Evolutionary conservation across 225 moss, liverwort and hornwort genomes (phyloP).

Genomic region (Ulota crispa): DNA sequence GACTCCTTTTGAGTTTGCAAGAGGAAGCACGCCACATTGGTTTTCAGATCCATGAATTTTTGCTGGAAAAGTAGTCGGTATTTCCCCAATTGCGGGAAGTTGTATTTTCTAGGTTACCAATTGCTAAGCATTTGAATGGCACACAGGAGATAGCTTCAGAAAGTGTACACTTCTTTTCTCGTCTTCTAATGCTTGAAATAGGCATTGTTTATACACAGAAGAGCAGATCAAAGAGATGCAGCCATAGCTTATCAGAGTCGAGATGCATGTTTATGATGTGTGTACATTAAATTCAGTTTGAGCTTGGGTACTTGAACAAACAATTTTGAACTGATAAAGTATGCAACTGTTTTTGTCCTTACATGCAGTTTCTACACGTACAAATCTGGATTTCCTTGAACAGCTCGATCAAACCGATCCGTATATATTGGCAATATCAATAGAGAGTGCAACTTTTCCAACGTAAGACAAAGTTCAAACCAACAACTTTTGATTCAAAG

Average conservation of each 20-base stretch:
- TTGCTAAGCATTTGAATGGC: background rate
- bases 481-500: too few species aligned
- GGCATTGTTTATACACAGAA: slow-evolving; percentile 19
- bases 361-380: background rate
- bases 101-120: slow-evolving; percentile 36
- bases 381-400: background rate
- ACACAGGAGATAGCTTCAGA: background rate
- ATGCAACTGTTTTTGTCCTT: background rate
- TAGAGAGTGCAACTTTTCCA: too few species aligned
- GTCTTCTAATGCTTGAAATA: slow-evolving; percentile 21
- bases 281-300: slow-evolving; percentile 14
- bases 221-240: slow-evolving; percentile 17
- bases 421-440: too few species aligned
- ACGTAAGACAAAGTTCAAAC: too few species aligned
- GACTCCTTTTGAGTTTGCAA: slow-evolving; percentile 65
- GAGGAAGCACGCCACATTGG: slow-evolving; percentile 72
- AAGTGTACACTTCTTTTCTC: slow-evolving; percentile 24
- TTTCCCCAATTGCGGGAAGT: background rate
- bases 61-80: slow-evolving; percentile 24
- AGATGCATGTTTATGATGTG: background rate
- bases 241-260: background rate
- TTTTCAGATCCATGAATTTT: slow-evolving; percentile 59
- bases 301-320: slow-evolving; percentile 7
- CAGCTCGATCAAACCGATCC: background rate
- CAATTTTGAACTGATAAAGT: slow-evolving; percentile 1